Base-by-base conservation (phyloP, 441 rosid genomes). In the Adansonia madagascariensis region DNA sequence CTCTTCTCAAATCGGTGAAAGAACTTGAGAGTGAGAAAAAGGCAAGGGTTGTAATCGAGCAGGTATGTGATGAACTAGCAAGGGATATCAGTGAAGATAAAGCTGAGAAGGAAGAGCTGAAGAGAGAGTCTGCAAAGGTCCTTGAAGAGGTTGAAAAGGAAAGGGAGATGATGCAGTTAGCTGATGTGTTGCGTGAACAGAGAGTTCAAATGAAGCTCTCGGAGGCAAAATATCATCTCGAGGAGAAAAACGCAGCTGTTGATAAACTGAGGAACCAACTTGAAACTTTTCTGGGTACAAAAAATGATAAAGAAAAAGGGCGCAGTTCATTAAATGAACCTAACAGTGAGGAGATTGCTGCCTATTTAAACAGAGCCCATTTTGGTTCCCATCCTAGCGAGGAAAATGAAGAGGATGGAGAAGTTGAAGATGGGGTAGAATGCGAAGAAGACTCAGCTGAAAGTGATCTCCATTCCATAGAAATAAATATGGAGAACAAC, bases 1-100 rank as follows among this genome's bases (percentile, higher is more conserved):
- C 92, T 75, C 86, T 96, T 71, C 77, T 88, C 78, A 80, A 90
- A 82, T 85, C 89, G 11, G 89, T 91, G 79, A 90, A 91, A 83
- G 97, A 95, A 76, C 91, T 91, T 4, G 98, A 91, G 84, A 86
- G 79, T 50, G 99, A 96, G 90, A 96, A 94, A 89, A 90, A 86
- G 87, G 90, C 88, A 4, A 89, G 97, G 76, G 89, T 83, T 49
- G 87, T 89, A 75, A 85, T 96, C 63, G 97, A 94, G 85, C 91
- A 92, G 84, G 94, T 94, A 6, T 96, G 93, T 65, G 92, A 91
- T 77, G 94, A 94, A 60, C 79, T 96, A 77, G 97, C 94, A 41
- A 85, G 88, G 79, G 93, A 88, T 77, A 78, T 92, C 5, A 86
- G 80, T 70, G 93, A 84, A 71, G 97, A 88, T 82, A 85, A 91